Conservation (phyloP, 169 alveolate species). For the Plasmodium fragile region DNA sequence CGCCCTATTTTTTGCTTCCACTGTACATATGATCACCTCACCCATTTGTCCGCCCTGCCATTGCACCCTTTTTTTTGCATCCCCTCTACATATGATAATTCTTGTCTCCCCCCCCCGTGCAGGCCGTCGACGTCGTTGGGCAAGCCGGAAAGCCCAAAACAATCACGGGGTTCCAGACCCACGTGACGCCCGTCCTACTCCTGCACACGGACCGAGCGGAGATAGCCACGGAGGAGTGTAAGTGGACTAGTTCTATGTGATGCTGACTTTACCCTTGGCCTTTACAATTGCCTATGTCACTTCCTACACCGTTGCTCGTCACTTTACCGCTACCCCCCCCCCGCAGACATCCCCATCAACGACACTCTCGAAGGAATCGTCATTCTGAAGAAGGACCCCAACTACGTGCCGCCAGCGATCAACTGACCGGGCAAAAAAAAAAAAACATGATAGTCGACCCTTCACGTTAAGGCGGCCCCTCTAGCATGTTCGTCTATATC, state of each 20-base stretch:
- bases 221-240: constrained; percentile 93
- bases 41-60: background rate
- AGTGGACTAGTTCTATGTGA: background rate
- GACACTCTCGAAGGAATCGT: constrained; percentile 78
- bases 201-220: constrained; percentile 95
- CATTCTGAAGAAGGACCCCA: constrained; percentile 76
- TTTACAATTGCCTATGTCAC: background rate
- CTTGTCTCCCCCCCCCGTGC: constrained; percentile 2
- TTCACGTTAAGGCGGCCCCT: background rate
- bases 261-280: background rate
- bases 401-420: constrained; percentile 53
- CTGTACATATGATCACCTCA: background rate
- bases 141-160: constrained; percentile 98
- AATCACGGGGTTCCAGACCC: constrained; percentile 99
- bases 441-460: background rate
- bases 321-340: constrained; percentile 20
- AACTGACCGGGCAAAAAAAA: constrained; percentile 10
- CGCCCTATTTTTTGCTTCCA: constrained; percentile 49
- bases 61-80: background rate
- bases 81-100: background rate
- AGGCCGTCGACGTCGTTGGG: constrained; percentile 97
- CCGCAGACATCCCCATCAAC: constrained; percentile 66
- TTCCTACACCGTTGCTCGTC: background rate
- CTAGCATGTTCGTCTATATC: background rate
- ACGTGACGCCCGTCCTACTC: constrained; percentile 97